Conservation (phyloP, 805 yeast genomes). For the Hanseniaspora lindneri region DNA sequence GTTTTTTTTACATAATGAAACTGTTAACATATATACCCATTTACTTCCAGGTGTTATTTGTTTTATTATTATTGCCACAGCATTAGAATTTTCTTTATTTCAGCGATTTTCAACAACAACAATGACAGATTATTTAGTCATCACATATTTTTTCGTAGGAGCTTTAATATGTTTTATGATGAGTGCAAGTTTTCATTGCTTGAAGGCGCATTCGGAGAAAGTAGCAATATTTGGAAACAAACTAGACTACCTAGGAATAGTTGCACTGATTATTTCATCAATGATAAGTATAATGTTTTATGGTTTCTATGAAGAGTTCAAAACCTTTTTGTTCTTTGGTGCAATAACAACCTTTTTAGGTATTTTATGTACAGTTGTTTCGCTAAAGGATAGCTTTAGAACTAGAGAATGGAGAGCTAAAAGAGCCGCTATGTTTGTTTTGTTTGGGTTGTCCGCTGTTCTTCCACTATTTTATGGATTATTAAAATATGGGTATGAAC, state of each 20-base stretch:
- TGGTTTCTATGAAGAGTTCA: conserved; percentile 37
- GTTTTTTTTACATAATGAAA: conserved; percentile 54
- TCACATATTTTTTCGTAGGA: conserved; percentile 37
- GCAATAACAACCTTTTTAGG: conserved; percentile 46
- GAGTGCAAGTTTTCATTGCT: conserved; percentile 55
- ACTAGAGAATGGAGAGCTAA: conserved; percentile 60
- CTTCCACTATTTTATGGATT: conserved; percentile 55
- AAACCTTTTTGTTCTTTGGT: conserved; percentile 31
- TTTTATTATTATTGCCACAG: conserved; percentile 16
- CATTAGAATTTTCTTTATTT: conserved; percentile 27
- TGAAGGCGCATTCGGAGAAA: conserved; percentile 50
- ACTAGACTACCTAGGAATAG: conserved; percentile 65
- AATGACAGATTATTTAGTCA: conserved; percentile 31
- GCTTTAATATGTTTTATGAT: conserved; percentile 46
- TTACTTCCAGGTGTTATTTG: conserved; percentile 33
- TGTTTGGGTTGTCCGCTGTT: conserved; percentile 67
- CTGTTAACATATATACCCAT: conserved; percentile 63
- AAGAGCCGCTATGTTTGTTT: conserved; percentile 65
- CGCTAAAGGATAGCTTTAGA: conserved; percentile 57
- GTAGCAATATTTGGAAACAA: conserved; percentile 52
- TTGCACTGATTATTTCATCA: conserved; percentile 52
- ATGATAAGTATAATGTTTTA: conserved; percentile 41
- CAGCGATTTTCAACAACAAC: conserved; percentile 34
- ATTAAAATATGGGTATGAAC: conserved; percentile 37
- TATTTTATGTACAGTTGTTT: conserved; percentile 45